phyloP scores from a whole-genome alignment of 495 filamentous ascomycete species.

The Xylaria venustula region DNA sequence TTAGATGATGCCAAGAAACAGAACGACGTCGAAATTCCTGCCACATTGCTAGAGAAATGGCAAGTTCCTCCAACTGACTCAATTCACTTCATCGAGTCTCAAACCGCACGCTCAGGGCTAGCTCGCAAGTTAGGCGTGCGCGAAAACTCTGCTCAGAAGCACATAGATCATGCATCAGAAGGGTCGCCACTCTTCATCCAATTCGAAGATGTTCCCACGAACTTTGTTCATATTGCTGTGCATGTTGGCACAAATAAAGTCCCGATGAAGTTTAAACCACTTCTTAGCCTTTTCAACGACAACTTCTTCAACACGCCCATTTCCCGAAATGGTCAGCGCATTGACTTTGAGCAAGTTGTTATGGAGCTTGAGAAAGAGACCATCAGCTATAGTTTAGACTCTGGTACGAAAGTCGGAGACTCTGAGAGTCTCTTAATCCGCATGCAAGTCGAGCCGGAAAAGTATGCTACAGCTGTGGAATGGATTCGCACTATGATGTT shows the following conservation, averaged over 20 bases:
- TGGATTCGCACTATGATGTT: slow-evolving; percentile 88
- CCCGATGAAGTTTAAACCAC: slow-evolving; percentile 71
- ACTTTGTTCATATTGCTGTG: slow-evolving; percentile 80
- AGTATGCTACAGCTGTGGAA: slow-evolving; percentile 76
- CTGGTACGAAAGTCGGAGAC: slow-evolving; percentile 65
- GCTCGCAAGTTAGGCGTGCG: slow-evolving; percentile 66
- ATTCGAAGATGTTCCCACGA: slow-evolving; percentile 87
- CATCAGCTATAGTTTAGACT: slow-evolving; percentile 71
- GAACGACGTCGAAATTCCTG: slow-evolving; percentile 79
- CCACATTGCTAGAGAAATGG: slow-evolving; percentile 74
- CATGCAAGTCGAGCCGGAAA: slow-evolving; percentile 83
- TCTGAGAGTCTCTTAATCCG: slow-evolving; percentile 76
- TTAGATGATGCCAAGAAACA: slow-evolving; percentile 76
- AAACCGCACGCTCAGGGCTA: slow-evolving; percentile 78
- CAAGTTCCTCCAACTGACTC: slow-evolving; percentile 78
- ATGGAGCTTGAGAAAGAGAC: slow-evolving; percentile 88
- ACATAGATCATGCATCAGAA: slow-evolving; percentile 67
- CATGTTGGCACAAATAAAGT: slow-evolving; percentile 74
- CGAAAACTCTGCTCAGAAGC: slow-evolving; percentile 69
- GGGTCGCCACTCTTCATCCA: slow-evolving; percentile 83
- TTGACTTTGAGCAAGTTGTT: slow-evolving; percentile 90
- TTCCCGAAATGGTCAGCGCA: slow-evolving; percentile 66
- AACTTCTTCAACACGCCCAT: slow-evolving; percentile 95
- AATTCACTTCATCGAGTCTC: slow-evolving; percentile 90
- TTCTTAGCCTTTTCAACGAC: slow-evolving; percentile 79